phyloP scores from a whole-genome alignment of 495 filamentous ascomycete species.

The Ascobolus immersus region DNA sequence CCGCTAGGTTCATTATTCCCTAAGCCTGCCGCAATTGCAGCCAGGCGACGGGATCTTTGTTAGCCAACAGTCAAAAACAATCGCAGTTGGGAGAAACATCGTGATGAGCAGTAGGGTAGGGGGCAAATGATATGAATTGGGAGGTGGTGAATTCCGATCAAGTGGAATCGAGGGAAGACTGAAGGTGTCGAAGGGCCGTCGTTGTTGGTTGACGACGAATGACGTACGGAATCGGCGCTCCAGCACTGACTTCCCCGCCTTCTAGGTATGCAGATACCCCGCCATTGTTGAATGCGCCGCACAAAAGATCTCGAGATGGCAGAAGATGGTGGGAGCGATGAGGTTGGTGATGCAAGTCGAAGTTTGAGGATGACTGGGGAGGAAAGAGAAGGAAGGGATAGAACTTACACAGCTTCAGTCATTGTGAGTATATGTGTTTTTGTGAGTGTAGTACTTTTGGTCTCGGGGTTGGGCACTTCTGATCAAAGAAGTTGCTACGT shows the following conservation, averaged over 20 bases:
- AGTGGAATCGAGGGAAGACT: neutral
- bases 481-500: too few relatives aligned
- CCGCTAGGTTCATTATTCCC: conserved; percentile 31
- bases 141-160: neutral
- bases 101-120: too few relatives aligned
- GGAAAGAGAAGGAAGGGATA: conserved; percentile 5
- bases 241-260: too few relatives aligned
- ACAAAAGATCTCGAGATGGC: neutral
- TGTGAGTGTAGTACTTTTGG: too few relatives aligned
- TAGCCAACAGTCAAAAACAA: conserved; percentile 47
- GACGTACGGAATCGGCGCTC: too few relatives aligned
- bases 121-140: conserved; percentile 10
- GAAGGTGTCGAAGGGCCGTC: conserved; percentile 1
- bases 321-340: conserved; percentile 6
- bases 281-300: too few relatives aligned
- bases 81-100: too few relatives aligned
- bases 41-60: too few relatives aligned
- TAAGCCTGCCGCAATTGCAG: conserved; percentile 37
- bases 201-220: too few relatives aligned
- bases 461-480: too few relatives aligned
- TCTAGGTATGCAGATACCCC: too few relatives aligned
- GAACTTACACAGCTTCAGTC: conserved; percentile 33
- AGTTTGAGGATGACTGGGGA: conserved; percentile 1
- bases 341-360: conserved; percentile 5
- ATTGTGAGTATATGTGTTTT: too few relatives aligned